Evolutionary conservation across 2,329 filamentous ascomycete genomes (phyloP), one percentile per base, ranked within the genome.

Genomic region (Ascochyta koolunga): DNA sequence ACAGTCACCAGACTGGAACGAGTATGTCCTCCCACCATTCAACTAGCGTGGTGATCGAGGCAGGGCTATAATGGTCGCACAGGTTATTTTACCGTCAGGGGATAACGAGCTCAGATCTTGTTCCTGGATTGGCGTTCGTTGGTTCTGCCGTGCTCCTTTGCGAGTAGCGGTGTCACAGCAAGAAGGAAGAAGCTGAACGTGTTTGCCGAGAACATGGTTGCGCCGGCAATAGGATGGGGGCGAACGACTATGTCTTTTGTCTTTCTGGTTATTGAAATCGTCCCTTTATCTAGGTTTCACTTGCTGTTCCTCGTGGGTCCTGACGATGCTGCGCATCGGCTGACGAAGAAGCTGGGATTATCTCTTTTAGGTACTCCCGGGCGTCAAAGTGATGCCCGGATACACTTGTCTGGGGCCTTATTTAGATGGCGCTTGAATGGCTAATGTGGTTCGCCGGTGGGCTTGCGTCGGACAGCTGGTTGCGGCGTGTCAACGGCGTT

Each of bases 321-420:
- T 18, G 5, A 22, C 9, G n/a, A 5, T 21, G 29, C 21, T 33
- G 21, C 33, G 15, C 33, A 37, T 42, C 21, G 32, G 39, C 39
- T 21, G 15, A 41, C 15, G 27, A 41, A 25, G 18, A 50, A 16
- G 19, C 41, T 31, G 31, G 22, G 16, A 33, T 41, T 8, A 7
- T 16, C 18, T 41, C 18, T 45, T 50, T 29, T 27, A 36, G 16
- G 37, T 35, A 43, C 41, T 47, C 42, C 22, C 45, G 51, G 39
- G 51, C 51, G 45, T 54, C 45, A 54, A 45, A 45, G 45, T 40
- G 53, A 47, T 51, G 43, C 47, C 48, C 48, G 44, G 48, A 39
- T 46, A 33, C 43, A 32, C 29, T 31, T 45, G 35, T 37, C 42
- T 27, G 13, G 47, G 35, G 9, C 32, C 25, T 13, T 25, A 41